Evolutionary conservation across 2,329 filamentous ascomycete genomes (phyloP).

Genomic region (Epichloe aotearoae): DNA sequence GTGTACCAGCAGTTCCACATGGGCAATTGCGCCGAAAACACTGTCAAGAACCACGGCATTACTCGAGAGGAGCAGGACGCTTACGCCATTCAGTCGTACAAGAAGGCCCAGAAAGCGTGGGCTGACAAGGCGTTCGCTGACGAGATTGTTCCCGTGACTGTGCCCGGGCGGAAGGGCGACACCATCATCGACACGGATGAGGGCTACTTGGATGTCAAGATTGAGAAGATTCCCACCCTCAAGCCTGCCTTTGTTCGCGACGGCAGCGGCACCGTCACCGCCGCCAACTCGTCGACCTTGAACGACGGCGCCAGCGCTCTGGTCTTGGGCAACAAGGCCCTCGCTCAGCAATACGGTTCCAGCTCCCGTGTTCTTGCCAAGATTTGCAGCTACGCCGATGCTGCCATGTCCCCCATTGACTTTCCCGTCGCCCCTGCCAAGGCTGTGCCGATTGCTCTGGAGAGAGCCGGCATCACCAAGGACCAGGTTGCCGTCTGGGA

Average conservation of each 20-base stretch:
- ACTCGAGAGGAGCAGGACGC: conserved; percentile 78
- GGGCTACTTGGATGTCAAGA: conserved; percentile 74
- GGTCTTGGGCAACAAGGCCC: conserved; percentile 66
- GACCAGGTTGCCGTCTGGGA: conserved; percentile 93
- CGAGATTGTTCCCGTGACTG: conserved; percentile 78
- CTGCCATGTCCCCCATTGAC: conserved; percentile 77
- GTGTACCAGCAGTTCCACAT: conserved; percentile 97
- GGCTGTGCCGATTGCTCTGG: conserved; percentile 79
- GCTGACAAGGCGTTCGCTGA: conserved; percentile 69
- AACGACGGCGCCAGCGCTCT: conserved; percentile 91
- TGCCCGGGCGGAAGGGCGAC: conserved; percentile 74
- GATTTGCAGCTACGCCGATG: conserved; percentile 78
- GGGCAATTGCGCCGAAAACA: conserved; percentile 93
- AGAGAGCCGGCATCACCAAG: conserved; percentile 79
- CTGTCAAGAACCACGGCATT: conserved; percentile 74
- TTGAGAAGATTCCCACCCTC: conserved; percentile 72
- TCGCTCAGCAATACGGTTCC: conserved; percentile 68
- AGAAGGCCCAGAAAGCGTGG: conserved; percentile 85
- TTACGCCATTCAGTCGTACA: conserved; percentile 81
- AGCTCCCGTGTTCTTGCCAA: conserved; percentile 74
- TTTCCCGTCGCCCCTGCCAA: conserved; percentile 89
- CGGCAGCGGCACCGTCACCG: conserved; percentile 80
- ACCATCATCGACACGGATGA: conserved; percentile 71
- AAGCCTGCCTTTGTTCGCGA: conserved; percentile 86
- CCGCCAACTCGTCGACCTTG: conserved; percentile 85